phyloP scores from a whole-genome alignment of 2,329 filamentous ascomycete genomes.

The Aspergillus luchuensis region DNA sequence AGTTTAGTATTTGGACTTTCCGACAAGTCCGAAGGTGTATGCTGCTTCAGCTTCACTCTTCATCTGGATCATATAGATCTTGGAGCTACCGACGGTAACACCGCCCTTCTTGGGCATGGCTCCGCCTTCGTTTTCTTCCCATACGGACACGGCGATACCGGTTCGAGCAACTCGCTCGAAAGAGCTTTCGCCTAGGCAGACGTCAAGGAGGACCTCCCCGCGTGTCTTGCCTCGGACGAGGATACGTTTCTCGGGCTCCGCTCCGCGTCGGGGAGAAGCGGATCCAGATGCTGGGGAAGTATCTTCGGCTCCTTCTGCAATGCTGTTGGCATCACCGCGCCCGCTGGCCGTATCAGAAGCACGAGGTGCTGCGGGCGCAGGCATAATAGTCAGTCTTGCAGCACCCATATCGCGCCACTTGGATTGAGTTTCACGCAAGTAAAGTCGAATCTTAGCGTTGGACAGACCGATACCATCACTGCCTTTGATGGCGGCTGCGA shows the following conservation, averaged over 20 bases:
- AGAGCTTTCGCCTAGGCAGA: slow-evolving; percentile 78
- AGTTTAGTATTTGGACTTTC: slow-evolving; percentile 52
- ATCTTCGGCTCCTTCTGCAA: slow-evolving; percentile 25
- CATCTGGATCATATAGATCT: slow-evolving; percentile 68
- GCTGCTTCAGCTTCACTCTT: slow-evolving; percentile 55
- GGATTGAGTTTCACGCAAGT: slow-evolving; percentile 70
- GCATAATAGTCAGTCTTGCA: slow-evolving; percentile 78
- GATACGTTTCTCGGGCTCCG: slow-evolving; percentile 80
- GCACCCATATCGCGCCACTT: slow-evolving; percentile 93
- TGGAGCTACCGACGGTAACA: slow-evolving; percentile 59
- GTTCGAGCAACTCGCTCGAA: slow-evolving; percentile 82
- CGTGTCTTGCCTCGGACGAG: slow-evolving; percentile 72
- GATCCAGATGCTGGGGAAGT: slow-evolving; percentile 33
- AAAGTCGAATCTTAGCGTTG: slow-evolving; percentile 83
- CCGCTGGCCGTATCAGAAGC: slow-evolving; percentile 49
- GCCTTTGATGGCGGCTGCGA: slow-evolving; percentile 50
- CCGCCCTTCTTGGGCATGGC: slow-evolving; percentile 59
- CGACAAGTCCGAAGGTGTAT: slow-evolving; percentile 58
- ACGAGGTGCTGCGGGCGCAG: slow-evolving; percentile 47
- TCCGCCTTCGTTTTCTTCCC: slow-evolving; percentile 71
- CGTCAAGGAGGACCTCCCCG: slow-evolving; percentile 72
- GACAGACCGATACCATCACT: slow-evolving; percentile 64
- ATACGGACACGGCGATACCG: slow-evolving; percentile 86
- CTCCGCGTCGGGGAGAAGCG: slow-evolving; percentile 49
- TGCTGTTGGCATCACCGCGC: slow-evolving; percentile 38